These are phyloP conservation scores for Litsea cubeba DNA, from an alignment of 164 flowering plant species.

Conservation along the genomic window DNA sequence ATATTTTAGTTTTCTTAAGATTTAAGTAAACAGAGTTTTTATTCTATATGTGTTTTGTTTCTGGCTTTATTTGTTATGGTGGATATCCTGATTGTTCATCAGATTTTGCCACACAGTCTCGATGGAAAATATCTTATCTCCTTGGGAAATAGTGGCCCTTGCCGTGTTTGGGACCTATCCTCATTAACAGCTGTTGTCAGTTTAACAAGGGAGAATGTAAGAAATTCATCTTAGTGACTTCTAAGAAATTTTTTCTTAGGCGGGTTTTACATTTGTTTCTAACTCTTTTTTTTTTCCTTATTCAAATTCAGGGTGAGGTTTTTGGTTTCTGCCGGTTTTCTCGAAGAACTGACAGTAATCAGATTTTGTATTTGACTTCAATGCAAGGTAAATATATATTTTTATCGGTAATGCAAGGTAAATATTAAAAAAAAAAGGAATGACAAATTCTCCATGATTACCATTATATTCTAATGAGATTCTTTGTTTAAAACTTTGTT, in stretches of 20 bases:
- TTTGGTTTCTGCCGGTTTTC: slow-evolving; percentile 82
- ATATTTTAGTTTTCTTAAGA: neutral
- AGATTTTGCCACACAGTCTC: slow-evolving; percentile 44
- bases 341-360: slow-evolving; percentile 27
- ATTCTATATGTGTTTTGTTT: neutral
- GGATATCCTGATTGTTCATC: slow-evolving; percentile 10
- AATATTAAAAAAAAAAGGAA: neutral
- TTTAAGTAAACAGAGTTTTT: neutral
- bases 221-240: slow-evolving; percentile 6
- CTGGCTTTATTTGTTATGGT: slow-evolving; percentile 7
- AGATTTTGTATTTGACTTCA: slow-evolving; percentile 59
- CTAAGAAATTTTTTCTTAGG: neutral
- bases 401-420: neutral
- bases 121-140: slow-evolving; percentile 82
- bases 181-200: slow-evolving; percentile 49
- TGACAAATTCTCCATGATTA: neutral
- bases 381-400: slow-evolving; percentile 44
- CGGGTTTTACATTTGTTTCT: neutral
- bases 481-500: slow-evolving; percentile 3
- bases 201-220: slow-evolving; percentile 62
- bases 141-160: slow-evolving; percentile 64
- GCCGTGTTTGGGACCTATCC: slow-evolving; percentile 80
- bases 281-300: too few relatives aligned
- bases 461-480: slow-evolving; percentile 9
- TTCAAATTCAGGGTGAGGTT: slow-evolving; percentile 57